These are phyloP conservation scores for Tylopilus vinaceipallidus DNA, from an alignment of 768 basidiomycete genomes.

Conservation along the genomic window DNA sequence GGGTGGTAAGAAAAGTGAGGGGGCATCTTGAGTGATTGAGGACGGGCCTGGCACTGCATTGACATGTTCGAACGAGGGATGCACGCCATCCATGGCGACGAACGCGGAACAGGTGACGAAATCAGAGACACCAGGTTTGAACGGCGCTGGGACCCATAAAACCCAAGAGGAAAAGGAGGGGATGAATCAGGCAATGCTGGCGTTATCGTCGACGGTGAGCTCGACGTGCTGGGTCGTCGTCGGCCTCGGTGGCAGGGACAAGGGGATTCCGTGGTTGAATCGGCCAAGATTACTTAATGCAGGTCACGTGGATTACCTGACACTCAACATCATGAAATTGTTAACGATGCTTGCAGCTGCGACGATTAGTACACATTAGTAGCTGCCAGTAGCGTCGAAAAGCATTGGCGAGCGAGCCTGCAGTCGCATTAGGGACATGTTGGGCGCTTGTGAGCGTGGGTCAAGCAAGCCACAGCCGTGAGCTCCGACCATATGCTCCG, in stretches of 20 bases:
- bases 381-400: no score
- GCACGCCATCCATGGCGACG: conserved; percentile 31
- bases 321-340: no score
- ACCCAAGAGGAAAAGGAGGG: conserved; percentile 1
- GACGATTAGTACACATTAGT: no score
- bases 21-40: conserved; percentile 24
- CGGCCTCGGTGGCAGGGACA: conserved; percentile 36
- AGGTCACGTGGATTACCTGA: conserved; percentile 23
- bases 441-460: conserved; percentile 1
- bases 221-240: conserved; percentile 29
- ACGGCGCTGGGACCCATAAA: conserved; percentile 17
- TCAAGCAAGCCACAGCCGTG: no score
- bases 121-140: conserved; percentile 25
- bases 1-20: conserved; percentile 30
- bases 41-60: conserved; percentile 71
- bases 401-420: no score
- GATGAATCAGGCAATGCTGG: conserved; percentile 2
- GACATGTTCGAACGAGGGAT: conserved; percentile 30
- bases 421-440: background rate
- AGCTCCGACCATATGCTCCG: no score
- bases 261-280: conserved; percentile 35
- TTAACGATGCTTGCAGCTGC: no score
- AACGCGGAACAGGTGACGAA: conserved; percentile 14
- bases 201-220: conserved; percentile 32
- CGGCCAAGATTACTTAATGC: conserved; percentile 33